These are phyloP conservation scores for Cucumis melo DNA, from an alignment of 306 rosid species.

Conservation along the genomic window DNA sequence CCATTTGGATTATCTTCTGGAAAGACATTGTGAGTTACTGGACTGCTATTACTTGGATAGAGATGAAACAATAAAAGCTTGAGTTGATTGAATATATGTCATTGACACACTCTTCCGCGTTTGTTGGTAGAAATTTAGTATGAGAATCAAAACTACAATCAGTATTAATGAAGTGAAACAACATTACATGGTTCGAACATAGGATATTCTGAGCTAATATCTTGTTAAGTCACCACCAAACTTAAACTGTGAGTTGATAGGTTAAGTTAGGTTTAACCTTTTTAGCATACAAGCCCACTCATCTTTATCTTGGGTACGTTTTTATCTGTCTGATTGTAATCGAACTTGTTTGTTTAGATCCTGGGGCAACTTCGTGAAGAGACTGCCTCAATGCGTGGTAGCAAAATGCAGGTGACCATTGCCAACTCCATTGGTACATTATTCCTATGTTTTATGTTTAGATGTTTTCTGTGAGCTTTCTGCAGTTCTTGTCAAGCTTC, in stretches of 20 bases:
- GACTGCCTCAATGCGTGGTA: conserved; percentile 79
- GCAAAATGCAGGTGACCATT: conserved; percentile 70
- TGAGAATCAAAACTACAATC: not conserved
- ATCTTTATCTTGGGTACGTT: not conserved
- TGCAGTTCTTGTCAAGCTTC: not conserved
- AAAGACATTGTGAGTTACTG: not conserved
- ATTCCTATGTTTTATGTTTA: not conserved
- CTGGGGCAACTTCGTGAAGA: conserved; percentile 66
- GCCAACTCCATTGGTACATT: not conserved
- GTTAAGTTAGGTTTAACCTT: not conserved
- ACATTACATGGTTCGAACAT: not conserved
- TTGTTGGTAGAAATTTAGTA: not conserved
- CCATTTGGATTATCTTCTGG: not conserved
- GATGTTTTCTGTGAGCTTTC: not conserved
- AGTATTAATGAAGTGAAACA: not conserved
- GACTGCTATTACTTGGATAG: not conserved
- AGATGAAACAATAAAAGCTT: not conserved
- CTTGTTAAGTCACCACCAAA: not conserved
- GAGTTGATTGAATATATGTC: not conserved
- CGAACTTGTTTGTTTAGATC: conserved; percentile 40
- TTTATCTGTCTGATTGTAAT: conserved; percentile 11
- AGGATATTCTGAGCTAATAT: not conserved
- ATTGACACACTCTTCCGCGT: not conserved
- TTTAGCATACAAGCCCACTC: not conserved
- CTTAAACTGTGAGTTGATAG: not conserved